Base-by-base conservation (phyloP, 192 early-diverging fungal genomes). In the Chytriomyces hyalinus region DNA sequence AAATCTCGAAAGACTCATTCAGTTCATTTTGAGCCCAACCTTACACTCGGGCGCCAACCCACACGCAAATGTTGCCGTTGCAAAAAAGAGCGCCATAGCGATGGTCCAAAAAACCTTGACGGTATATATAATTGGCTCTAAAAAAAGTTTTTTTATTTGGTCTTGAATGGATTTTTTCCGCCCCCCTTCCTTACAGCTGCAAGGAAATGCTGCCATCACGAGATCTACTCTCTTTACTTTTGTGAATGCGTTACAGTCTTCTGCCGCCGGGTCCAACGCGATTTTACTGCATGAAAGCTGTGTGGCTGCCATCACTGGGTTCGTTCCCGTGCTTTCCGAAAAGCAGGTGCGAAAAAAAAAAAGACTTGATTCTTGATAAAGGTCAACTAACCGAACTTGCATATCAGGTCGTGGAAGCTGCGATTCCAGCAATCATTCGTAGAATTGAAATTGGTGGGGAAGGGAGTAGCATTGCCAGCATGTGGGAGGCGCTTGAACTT, bases 401-500 rank as follows among this genome's bases (percentile, higher is more conserved):
- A 76, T 65, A 7, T 43, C 43, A 79, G 73, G 50, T 67, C 8
- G 69, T 82, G 8, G 78, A 85, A 77, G 73, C 81, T 46, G 85
- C 78, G 3, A 82, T 87, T 36, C 84, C 85, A 8, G 81, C 82
- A 13, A 77, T 87, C 13, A 60, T 65, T 15, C 68, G 78, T 20
- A 46, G 70, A 22, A 72, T 87, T 43, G 73, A 81, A 50, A 36
- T 36, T 36, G 36, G 36, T 36, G 81, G 68, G 47, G 46, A 17
- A 17, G 15, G 75, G 46, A 36, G 61, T 44, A 24, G 28, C 43
- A 36, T 22, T 63, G 22, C 63, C 80, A 28, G 80, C 67, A 65
- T 88, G 43, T 88, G 84, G 83, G 79, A 86, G 44, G 47, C 57
- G 6, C 78, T 89, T 10, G 85, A 84, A 20, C 73, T 81, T 67